These are phyloP conservation scores for Thielaviopsis punctulata DNA, from an alignment of 2,329 filamentous ascomycete genomes.

Conservation along the genomic window DNA sequence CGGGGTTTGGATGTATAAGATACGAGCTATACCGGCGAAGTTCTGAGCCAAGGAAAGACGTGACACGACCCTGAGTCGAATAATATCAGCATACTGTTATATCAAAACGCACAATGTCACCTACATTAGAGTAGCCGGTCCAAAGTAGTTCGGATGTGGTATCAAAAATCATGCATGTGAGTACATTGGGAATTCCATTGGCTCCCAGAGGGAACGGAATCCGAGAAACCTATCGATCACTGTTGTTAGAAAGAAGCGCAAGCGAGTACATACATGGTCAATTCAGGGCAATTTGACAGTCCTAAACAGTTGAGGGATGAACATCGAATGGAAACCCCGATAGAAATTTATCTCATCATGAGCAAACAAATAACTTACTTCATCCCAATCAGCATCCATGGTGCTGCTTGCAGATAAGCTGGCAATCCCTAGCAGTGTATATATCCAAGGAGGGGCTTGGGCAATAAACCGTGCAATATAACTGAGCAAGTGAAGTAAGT, in stretches of 20 bases:
- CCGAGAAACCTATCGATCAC: slow-evolving; percentile 49
- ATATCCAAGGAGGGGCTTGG: not conserved
- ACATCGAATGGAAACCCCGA: not conserved
- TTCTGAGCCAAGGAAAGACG: slow-evolving; percentile 73
- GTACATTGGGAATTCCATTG: slow-evolving; percentile 51
- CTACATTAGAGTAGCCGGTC: slow-evolving; percentile 47
- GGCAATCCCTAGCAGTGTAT: slow-evolving; percentile 13
- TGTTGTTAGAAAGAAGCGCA: not conserved
- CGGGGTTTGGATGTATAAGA: slow-evolving; percentile 53
- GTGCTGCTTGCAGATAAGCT: slow-evolving; percentile 18
- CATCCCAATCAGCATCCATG: slow-evolving; percentile 54
- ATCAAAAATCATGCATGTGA: slow-evolving; percentile 77
- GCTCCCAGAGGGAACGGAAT: slow-evolving; percentile 62
- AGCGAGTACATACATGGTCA: not conserved
- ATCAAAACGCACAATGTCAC: not conserved
- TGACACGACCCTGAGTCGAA: slow-evolving; percentile 54
- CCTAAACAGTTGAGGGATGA: no score
- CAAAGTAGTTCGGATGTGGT: slow-evolving; percentile 78
- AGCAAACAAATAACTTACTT: slow-evolving; percentile 28
- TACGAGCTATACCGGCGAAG: slow-evolving; percentile 84
- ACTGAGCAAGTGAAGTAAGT: not conserved
- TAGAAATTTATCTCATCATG: not conserved
- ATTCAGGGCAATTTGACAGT: not conserved
- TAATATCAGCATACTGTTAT: not conserved
- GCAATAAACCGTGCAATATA: not conserved